Percentiles rank a stretch among this genome's conserved stretches.
phyloP scores from a whole-genome alignment of 2,329 filamentous ascomycete genomes.

The Apiospora kogelbergensis region DNA sequence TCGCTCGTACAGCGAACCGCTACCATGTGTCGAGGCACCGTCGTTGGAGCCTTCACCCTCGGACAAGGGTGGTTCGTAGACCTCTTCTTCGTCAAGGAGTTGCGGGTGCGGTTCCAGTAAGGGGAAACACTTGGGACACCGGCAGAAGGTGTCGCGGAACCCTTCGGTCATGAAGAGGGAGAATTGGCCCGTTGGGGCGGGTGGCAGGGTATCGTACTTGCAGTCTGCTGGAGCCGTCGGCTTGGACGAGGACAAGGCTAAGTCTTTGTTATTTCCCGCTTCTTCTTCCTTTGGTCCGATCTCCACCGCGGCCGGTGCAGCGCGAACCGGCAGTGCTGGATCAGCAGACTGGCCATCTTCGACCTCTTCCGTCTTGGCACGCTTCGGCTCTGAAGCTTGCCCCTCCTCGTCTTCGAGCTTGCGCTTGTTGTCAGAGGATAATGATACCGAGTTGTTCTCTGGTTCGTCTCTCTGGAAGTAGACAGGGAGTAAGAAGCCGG shows the following conservation, averaged over 20 bases:
- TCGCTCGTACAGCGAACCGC: constrained; percentile 77
- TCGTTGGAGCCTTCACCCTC: constrained; percentile 52
- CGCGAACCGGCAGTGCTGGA: background rate
- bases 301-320: constrained; percentile 17
- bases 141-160: constrained; percentile 83
- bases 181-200: constrained; percentile 57
- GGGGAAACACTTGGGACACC: constrained; percentile 77
- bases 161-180: constrained; percentile 79
- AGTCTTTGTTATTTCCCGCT: background rate
- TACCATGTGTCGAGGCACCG: constrained; percentile 63
- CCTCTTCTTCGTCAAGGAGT: constrained; percentile 90
- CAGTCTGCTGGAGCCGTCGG: constrained; percentile 37
- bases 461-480: constrained; percentile 40
- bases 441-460: constrained; percentile 8
- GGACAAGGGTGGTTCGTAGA: constrained; percentile 88
- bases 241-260: background rate
- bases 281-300: constrained; percentile 19
- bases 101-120: constrained; percentile 70
- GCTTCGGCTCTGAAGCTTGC: constrained; percentile 42
- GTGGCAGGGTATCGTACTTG: constrained; percentile 61
- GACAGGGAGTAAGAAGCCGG: constrained; percentile 77
- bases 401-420: constrained; percentile 58
- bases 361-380: constrained; percentile 45
- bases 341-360: constrained; percentile 14
- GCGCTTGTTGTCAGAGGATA: constrained; percentile 62